Evolutionary conservation across 2,329 filamentous ascomycete genomes (phyloP).

Genomic region (Penicillium polonicum): DNA sequence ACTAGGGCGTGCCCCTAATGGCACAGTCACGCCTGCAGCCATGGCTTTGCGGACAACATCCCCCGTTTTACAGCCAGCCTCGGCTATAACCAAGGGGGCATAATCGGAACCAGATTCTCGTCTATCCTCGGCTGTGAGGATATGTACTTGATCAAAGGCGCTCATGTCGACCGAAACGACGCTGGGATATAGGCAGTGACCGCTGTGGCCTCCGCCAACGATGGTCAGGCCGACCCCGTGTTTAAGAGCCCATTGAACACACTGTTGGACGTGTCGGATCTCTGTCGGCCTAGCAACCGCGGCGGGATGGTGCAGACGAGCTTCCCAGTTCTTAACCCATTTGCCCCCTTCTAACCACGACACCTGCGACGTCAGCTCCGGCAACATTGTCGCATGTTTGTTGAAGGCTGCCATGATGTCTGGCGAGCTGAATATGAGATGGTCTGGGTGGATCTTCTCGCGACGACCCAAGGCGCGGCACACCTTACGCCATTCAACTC

Average conservation of each 20-base stretch:
- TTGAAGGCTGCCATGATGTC: conserved; percentile 54
- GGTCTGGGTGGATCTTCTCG: conserved; percentile 36
- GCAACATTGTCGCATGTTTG: conserved; percentile 44
- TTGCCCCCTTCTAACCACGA: conserved; percentile 25
- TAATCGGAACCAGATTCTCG: conserved; percentile 1
- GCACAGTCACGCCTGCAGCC: conserved; percentile 53
- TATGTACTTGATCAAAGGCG: conserved; percentile 53
- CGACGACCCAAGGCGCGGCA: conserved; percentile 51
- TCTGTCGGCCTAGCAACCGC: conserved; percentile 49
- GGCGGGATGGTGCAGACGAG: conserved; percentile 47
- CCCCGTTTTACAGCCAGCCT: conserved; percentile 56
- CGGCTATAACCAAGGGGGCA: conserved; percentile 50
- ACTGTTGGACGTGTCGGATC: conserved; percentile 53
- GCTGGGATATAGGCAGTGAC: conserved; percentile 55
- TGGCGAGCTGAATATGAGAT: conserved; percentile 52
- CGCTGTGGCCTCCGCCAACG: conserved; percentile 60
- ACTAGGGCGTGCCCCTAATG: conserved; percentile 61
- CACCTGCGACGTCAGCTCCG: conserved; percentile 46
- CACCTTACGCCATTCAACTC: conserved; percentile 49
- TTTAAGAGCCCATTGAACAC: conserved; percentile 57
- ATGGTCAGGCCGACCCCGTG: conserved; percentile 50
- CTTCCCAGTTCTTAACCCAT: conserved; percentile 40
- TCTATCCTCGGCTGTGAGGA: background rate
- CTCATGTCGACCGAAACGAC: conserved; percentile 60
- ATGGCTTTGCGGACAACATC: conserved; percentile 54